These are phyloP conservation scores for Neonothopanus nambi DNA, from an alignment of 1,284 basidiomycete species.

Conservation along the genomic window DNA sequence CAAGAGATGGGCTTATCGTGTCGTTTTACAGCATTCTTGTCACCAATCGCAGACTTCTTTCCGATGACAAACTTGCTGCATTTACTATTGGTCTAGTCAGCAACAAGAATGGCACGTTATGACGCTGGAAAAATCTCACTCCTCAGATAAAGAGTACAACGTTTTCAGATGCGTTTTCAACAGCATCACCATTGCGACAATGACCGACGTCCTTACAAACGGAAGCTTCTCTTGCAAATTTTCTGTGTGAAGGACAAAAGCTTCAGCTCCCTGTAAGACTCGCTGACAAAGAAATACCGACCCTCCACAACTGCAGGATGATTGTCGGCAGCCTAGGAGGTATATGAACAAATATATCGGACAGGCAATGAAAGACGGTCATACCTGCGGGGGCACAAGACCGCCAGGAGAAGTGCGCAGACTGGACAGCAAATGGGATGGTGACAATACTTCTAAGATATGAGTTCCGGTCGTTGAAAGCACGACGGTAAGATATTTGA, in stretches of 20 bases:
- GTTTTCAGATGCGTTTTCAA: slow-evolving; percentile 83
- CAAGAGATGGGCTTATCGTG: slow-evolving; percentile 67
- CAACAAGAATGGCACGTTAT: slow-evolving; percentile 10
- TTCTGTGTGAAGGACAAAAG: background rate
- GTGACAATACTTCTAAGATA: slow-evolving; percentile 67
- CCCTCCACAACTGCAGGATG: background rate
- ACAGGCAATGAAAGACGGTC: background rate
- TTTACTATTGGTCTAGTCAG: slow-evolving; percentile 57
- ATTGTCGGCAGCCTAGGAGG: background rate
- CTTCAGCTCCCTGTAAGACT: slow-evolving; percentile 1
- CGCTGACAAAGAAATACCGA: slow-evolving; percentile 2
- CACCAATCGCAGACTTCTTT: slow-evolving; percentile 85
- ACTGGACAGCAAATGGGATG: slow-evolving; percentile 66
- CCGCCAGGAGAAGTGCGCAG: slow-evolving; percentile 36
- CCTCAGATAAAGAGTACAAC: slow-evolving; percentile 83
- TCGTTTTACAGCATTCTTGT: slow-evolving; percentile 71
- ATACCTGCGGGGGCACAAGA: background rate
- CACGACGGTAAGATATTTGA: slow-evolving; percentile 78
- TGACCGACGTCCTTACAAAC: slow-evolving; percentile 64
- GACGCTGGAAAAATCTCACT: slow-evolving; percentile 52
- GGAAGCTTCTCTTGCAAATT: slow-evolving; percentile 37
- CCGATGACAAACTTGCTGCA: slow-evolving; percentile 80
- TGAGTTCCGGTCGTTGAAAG: slow-evolving; percentile 88
- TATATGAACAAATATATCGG: background rate
- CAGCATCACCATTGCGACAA: slow-evolving; percentile 80